Percentiles rank a stretch among this genome's conserved stretches.
Conservation (phyloP, 345 rosid species). For the Eucalyptus camaldulensis region DNA sequence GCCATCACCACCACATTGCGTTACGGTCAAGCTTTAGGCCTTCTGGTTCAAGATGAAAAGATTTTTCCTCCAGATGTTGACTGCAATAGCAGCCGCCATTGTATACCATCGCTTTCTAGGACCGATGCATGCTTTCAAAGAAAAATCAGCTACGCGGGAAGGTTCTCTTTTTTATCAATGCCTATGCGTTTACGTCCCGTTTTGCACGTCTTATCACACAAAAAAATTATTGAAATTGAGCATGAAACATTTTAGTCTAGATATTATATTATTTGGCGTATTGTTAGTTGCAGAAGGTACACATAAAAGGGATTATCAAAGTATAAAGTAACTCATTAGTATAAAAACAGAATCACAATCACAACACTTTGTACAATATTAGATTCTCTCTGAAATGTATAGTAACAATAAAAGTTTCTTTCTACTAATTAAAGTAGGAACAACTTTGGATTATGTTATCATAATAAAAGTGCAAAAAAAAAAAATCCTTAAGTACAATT, state of each 20-base stretch:
- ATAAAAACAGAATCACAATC: not conserved
- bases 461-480: not conserved
- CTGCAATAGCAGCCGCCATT: not conserved
- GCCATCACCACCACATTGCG: not conserved
- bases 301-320: not conserved
- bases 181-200: not conserved
- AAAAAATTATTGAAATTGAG: not conserved
- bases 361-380: not conserved
- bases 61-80: not conserved
- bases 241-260: not conserved
- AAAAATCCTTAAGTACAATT: not conserved
- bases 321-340: not conserved
- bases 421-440: not conserved
- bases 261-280: not conserved
- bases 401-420: not conserved
- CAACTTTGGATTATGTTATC: not conserved
- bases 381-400: not conserved
- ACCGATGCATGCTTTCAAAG: not conserved
- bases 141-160: not conserved
- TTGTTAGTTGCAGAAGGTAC: not conserved
- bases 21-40: not conserved
- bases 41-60: not conserved
- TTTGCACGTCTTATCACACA: not conserved
- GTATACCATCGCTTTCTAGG: not conserved
- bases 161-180: not conserved